These are phyloP conservation scores for Blastomyces emzantsi DNA, from an alignment of 2,329 filamentous ascomycete species.

Conservation along the genomic window DNA sequence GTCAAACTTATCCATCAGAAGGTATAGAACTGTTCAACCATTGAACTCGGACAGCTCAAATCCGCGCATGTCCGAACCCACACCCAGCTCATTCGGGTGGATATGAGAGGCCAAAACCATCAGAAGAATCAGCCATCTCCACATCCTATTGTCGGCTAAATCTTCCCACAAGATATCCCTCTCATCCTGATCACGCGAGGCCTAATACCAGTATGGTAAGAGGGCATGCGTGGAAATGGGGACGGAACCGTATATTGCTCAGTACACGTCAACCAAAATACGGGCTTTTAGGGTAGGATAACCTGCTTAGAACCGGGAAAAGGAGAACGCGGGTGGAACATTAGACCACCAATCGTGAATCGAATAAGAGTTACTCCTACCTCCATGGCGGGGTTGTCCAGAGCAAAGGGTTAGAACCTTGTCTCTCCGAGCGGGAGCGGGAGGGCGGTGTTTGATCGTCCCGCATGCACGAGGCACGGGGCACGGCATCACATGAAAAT, in stretches of 20 bases:
- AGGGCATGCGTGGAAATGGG: neutral
- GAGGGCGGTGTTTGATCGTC: neutral
- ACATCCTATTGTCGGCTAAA: neutral
- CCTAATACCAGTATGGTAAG: neutral
- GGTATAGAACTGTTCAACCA: neutral
- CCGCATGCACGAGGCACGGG: neutral
- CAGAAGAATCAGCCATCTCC: neutral
- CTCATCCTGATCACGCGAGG: neutral
- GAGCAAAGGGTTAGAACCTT: neutral
- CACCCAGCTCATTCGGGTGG: neutral
- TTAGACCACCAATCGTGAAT: neutral
- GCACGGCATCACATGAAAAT: too few relatives aligned
- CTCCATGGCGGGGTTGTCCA: neutral
- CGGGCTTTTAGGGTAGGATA: neutral
- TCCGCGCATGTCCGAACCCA: neutral
- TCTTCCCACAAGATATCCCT: neutral
- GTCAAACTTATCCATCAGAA: neutral
- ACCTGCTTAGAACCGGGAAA: neutral
- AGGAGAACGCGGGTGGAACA: neutral
- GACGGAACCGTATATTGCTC: neutral
- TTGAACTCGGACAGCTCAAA: neutral
- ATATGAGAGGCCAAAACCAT: neutral
- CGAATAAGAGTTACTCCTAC: neutral
- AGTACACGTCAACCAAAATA: neutral
- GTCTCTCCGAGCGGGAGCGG: neutral